Evolutionary conservation across 2,329 filamentous ascomycete species (phyloP), one percentile per base, ranked within the genome.

Genomic region (Hypomyces perniciosus): DNA sequence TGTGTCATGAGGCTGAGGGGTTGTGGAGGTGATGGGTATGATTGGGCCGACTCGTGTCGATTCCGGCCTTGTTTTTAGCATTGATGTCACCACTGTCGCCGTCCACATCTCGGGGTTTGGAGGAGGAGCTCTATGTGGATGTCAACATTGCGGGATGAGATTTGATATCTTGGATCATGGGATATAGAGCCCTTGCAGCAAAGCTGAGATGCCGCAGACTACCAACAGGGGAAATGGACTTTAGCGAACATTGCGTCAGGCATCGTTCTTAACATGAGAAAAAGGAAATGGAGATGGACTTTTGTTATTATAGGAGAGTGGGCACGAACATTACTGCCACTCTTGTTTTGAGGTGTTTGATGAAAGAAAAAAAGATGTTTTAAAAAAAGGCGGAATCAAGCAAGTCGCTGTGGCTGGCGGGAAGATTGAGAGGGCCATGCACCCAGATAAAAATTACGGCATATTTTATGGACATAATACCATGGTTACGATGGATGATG

Each of bases 1-100:
- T 52, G 58, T 64, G 62, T 61, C 55, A 55, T 57, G 57, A 62
- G 55, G 56, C 53, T 56, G 57, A 58, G 55, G 56, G 20, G 51
- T 59, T 56, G 59, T 57, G 56, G 56, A 59, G 56, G 56, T 61
- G 57, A 55, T 54, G 54, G 57, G 54, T 53, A 59, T 51, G 56
- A 53, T 54, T 54, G 52, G 55, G 59, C 57, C 52, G 53, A 58
- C 51, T 48, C 35, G 38, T 51, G 38, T 52, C 50, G 37, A 38
- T 56, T 57, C 59, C 48, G 50, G 46, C 45, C 41, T 30, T 46
- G 31, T 46, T 46, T 45, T 41, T 54, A 41, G 45, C 46, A 41
- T 51, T 48, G 50, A 48, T 51, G 50, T 51, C 49, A 44, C 45
- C 37, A 46, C 45, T 48, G 44, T 50, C 46, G 44, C 47, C 42